Evolutionary conservation across 2,329 filamentous ascomycete genomes (phyloP).

Genomic region (Colletotrichum liaoningense): DNA sequence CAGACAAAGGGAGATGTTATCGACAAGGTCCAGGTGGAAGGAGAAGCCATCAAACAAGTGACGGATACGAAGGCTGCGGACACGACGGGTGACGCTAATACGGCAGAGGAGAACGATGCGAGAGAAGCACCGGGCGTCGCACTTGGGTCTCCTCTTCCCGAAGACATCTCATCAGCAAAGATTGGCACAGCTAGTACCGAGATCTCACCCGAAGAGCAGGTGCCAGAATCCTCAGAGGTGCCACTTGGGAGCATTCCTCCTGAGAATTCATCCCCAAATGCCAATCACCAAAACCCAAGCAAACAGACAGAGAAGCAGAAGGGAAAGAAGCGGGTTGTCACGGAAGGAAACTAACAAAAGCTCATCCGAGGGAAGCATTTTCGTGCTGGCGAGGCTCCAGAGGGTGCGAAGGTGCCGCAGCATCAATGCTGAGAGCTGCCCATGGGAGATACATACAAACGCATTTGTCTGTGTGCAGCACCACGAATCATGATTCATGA

Average conservation of each 20-base stretch:
- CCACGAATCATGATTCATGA: slow-evolving; percentile 23
- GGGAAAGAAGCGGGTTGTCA: not conserved
- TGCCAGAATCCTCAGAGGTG: not conserved
- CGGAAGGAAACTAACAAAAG: not conserved
- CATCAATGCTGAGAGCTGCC: not conserved
- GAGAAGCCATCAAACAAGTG: not conserved
- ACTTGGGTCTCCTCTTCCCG: not conserved
- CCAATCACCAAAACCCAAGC: not conserved
- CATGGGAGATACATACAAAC: not conserved
- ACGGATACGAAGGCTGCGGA: not conserved
- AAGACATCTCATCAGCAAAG: not conserved
- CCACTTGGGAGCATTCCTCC: not conserved
- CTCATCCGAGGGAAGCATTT: not conserved
- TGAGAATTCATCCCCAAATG: not conserved
- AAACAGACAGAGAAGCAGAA: not conserved
- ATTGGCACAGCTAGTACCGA: not conserved
- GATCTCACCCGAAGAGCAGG: not conserved
- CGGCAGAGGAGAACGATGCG: not conserved
- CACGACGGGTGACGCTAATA: not conserved
- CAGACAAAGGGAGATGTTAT: not conserved
- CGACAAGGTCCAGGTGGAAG: not conserved
- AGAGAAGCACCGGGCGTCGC: not conserved
- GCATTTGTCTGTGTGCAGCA: not conserved
- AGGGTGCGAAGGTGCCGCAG: not conserved
- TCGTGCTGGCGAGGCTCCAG: not conserved